These are phyloP conservation scores for Aspergillus campestris DNA, from an alignment of 495 filamentous ascomycete genomes.

Conservation along the genomic window DNA sequence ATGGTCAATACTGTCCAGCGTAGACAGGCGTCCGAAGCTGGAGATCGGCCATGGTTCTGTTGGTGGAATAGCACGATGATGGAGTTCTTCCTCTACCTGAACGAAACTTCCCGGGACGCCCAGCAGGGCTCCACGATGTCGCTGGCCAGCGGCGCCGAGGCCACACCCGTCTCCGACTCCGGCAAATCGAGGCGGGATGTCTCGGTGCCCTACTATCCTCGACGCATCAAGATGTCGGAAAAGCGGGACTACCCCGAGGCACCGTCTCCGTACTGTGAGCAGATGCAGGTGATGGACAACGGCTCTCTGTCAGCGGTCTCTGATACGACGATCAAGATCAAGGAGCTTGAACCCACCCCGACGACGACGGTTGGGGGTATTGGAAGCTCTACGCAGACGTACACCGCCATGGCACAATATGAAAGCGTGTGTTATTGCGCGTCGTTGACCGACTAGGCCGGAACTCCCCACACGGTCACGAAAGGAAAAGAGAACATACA, in stretches of 20 bases:
- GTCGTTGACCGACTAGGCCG: conserved; percentile 28
- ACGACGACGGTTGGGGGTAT: conserved; percentile 24
- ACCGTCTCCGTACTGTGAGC: conserved; percentile 55
- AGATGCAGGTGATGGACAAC: conserved; percentile 54
- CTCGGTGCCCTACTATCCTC: conserved; percentile 46
- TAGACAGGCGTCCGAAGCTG: conserved; percentile 43
- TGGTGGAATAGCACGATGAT: conserved; percentile 77
- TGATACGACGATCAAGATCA: conserved; percentile 46
- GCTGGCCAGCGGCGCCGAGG: conserved; percentile 8
- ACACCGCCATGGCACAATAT: conserved; percentile 32
- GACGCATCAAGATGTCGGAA: conserved; percentile 73
- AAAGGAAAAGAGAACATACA: neutral
- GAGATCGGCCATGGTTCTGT: conserved; percentile 78
- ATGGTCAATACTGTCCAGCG: conserved; percentile 15
- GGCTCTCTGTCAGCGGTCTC: conserved; percentile 37
- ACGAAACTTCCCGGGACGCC: conserved; percentile 42
- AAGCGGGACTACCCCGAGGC: conserved; percentile 44
- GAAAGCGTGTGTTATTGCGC: conserved; percentile 37
- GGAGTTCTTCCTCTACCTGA: conserved; percentile 74
- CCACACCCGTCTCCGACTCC: conserved; percentile 14
- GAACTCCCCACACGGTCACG: no score
- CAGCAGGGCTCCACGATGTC: conserved; percentile 20
- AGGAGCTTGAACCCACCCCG: conserved; percentile 46
- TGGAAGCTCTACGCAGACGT: conserved; percentile 24
- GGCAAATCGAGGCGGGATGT: conserved; percentile 11